Evolutionary conservation across 2,329 filamentous ascomycete species (phyloP), one percentile per base, ranked within the genome.

Genomic region (Pseudopyrenochaeta lycopersici): DNA sequence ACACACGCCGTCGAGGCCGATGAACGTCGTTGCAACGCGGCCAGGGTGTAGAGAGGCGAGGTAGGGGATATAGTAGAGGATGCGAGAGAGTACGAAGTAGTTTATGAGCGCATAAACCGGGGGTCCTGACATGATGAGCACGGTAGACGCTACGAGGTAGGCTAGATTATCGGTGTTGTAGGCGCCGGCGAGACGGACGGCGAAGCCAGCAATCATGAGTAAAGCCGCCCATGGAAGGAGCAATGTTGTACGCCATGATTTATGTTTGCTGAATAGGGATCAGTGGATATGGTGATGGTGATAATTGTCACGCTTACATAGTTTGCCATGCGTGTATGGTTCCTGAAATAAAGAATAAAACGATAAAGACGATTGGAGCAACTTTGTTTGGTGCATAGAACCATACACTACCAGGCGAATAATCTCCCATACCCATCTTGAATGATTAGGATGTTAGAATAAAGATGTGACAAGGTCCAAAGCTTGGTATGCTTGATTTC

Each of bases 71-170:
- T 88, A 89, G 68, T 84, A 84, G 17, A 89, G 77, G 11, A 86
- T 77, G 3, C 85, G 81, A 2, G 82, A 82, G 20, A 89, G 81
- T 49, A 87, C 80, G 61, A 86, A 81, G 70, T 88, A 88, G 64
- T 88, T 87, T 49, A 84, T 80, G 2, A 85, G 78, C 46, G 86
- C 85, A 35, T 88, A 82, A 3, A 89, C 76, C 0, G 87, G 87
- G 41, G 77, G 80, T 45, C 72, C 72, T 6, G 67, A 72, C 63
- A 78, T 67, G 31, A 78, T 71, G 6, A 80, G 67, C 0, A 79
- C 73, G 14, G 68, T 71, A n/a, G 75, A 75, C 7, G 73, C 74
- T 52, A 80, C 77, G 41, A 78, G 66, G 35, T 78, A 66, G 15
- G 54, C 63, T 5, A 80, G 61, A 48, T 76, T 80, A 2, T 78